These are phyloP conservation scores for Tricholoma terreum DNA, from an alignment of 768 basidiomycete species.

Conservation along the genomic window DNA sequence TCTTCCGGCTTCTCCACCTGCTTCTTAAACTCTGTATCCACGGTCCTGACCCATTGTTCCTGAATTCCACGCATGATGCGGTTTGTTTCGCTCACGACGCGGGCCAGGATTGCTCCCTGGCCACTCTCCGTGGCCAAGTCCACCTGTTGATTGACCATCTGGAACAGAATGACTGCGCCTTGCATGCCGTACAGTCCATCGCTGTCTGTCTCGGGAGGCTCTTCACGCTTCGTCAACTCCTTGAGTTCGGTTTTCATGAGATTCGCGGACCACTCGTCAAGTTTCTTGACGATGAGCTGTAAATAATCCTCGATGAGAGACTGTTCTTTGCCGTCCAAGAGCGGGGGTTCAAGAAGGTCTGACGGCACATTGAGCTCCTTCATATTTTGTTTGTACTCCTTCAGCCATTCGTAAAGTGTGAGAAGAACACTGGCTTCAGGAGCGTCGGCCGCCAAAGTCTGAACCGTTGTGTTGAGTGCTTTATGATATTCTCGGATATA, in stretches of 20 bases:
- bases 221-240: constrained; percentile 78
- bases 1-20: constrained; percentile 88
- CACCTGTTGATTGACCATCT: constrained; percentile 97
- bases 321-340: constrained; percentile 96
- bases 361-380: constrained; percentile 84
- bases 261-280: constrained; percentile 96
- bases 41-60: constrained; percentile 77
- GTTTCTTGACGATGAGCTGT: constrained; percentile 86
- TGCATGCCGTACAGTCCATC: constrained; percentile 91
- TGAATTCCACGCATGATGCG: constrained; percentile 89
- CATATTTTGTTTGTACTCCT: constrained; percentile 94
- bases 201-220: constrained; percentile 85
- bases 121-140: constrained; percentile 95
- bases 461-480: constrained; percentile 70
- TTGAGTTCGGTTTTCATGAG: constrained; percentile 87
- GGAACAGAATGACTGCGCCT: constrained; percentile 92
- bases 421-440: constrained; percentile 89
- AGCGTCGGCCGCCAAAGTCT: constrained; percentile 63
- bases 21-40: constrained; percentile 85
- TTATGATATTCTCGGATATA: constrained; percentile 91
- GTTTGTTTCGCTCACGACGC: constrained; percentile 84
- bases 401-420: constrained; percentile 87
- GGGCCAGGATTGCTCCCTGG: constrained; percentile 89
- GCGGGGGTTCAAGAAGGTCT: constrained; percentile 80
- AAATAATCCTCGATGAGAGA: constrained; percentile 93